phyloP scores from a whole-genome alignment of 2,329 filamentous ascomycete genomes.

The Leptosphaerulina australis region DNA sequence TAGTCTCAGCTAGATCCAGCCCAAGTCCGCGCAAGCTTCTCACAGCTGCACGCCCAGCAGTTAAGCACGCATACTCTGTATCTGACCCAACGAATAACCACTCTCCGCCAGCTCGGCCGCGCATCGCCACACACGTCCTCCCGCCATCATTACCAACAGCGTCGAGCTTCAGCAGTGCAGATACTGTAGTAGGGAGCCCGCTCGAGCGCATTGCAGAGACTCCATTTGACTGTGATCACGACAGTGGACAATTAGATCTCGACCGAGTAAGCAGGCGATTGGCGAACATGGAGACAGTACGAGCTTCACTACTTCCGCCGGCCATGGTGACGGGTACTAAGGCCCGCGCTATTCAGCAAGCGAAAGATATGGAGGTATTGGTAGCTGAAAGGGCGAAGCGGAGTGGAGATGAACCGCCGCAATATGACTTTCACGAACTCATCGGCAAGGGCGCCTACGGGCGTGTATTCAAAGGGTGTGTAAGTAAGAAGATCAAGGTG shows the following conservation, averaged over 20 bases:
- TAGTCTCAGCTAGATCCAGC: slow-evolving; percentile 8
- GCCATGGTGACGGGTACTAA: slow-evolving; percentile 52
- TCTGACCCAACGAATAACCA: slow-evolving; percentile 32
- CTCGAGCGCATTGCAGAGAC: slow-evolving; percentile 38
- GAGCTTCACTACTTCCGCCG: slow-evolving; percentile 34
- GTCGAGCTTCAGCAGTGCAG: slow-evolving; percentile 24
- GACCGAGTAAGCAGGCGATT: slow-evolving; percentile 11
- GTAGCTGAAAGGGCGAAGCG: slow-evolving; percentile 68
- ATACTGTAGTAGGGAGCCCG: slow-evolving; percentile 23
- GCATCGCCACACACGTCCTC: slow-evolving; percentile 8
- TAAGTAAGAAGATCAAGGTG: slow-evolving; percentile 11
- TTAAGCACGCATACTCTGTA: slow-evolving; percentile 25
- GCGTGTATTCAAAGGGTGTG: slow-evolving; percentile 70
- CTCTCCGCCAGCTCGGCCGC: slow-evolving; percentile 14
- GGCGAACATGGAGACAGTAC: slow-evolving; percentile 39
- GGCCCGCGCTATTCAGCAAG: slow-evolving; percentile 70
- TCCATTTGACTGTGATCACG: slow-evolving; percentile 23
- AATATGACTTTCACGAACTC: slow-evolving; percentile 71
- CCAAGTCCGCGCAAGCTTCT: neutral
- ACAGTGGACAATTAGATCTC: slow-evolving; percentile 13
- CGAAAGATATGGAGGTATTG: slow-evolving; percentile 69
- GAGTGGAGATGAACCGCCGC: slow-evolving; percentile 65
- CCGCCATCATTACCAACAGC: slow-evolving; percentile 22
- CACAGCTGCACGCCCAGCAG: neutral
- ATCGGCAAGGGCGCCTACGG: slow-evolving; percentile 79